These are phyloP conservation scores for bread wheat (Triticum aestivum) DNA, from an alignment of 176 grass and related monocot genomes.

Conservation along the genomic window DNA sequence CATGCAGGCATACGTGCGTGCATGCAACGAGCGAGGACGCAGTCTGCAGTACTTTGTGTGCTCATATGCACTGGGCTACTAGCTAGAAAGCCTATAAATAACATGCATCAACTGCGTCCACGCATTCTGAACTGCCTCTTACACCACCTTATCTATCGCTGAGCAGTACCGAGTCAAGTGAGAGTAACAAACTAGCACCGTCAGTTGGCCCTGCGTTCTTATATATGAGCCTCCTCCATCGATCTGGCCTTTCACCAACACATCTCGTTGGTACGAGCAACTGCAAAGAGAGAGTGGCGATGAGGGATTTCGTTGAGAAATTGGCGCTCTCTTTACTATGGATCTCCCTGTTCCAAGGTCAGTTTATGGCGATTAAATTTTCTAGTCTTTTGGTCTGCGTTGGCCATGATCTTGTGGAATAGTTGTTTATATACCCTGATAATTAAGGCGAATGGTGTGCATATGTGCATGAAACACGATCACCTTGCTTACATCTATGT, in stretches of 20 bases:
- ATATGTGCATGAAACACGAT: too few relatives aligned
- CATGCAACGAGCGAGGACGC: neutral
- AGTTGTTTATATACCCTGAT: too few relatives aligned
- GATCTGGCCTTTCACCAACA: neutral
- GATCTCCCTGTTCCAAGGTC: constrained; percentile 30
- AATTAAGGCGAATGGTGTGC: too few relatives aligned
- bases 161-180: constrained; percentile 25
- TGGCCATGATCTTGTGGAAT: neutral
- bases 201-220: neutral
- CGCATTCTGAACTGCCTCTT: neutral
- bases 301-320: constrained; percentile 22
- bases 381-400: too few relatives aligned
- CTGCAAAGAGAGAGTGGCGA: neutral
- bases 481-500: neutral
- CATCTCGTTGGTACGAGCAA: neutral
- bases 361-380: neutral
- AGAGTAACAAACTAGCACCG: neutral
- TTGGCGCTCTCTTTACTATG: constrained; percentile 12
- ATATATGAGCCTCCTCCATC: neutral
- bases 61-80: neutral
- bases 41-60: neutral
- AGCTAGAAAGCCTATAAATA: constrained; percentile 24
- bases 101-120: constrained; percentile 9
- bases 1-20: neutral
- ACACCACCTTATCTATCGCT: constrained; percentile 30